Percentiles rank a stretch among this genome's conserved stretches.
phyloP scores from a whole-genome alignment of 768 basidiomycete genomes.

The Termitomyces sp. region DNA sequence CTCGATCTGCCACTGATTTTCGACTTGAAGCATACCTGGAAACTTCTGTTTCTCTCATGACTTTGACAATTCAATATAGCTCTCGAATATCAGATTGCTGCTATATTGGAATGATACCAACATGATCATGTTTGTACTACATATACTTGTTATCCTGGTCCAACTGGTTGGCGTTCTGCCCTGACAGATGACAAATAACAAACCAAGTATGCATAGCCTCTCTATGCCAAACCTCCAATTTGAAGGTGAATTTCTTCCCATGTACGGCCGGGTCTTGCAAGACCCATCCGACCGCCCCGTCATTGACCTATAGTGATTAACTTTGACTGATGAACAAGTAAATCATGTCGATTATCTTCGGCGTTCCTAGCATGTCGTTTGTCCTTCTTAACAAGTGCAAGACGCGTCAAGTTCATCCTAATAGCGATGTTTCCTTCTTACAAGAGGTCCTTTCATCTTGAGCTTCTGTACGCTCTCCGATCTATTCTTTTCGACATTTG shows the following conservation, averaged over 20 bases:
- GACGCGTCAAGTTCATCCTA: not conserved
- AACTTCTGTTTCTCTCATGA: not conserved
- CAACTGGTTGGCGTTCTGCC: not conserved
- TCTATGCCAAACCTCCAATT: not conserved
- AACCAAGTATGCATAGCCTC: not conserved
- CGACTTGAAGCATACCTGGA: not conserved
- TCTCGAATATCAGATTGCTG: not conserved
- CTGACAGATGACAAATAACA: not conserved
- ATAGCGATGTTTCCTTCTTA: conserved; percentile 6
- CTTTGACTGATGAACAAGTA: conserved; percentile 5
- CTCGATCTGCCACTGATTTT: not conserved
- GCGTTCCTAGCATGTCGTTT: not conserved
- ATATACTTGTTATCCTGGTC: not conserved
- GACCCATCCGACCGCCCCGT: not conserved
- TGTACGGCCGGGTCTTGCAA: not conserved
- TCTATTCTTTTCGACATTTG: not conserved
- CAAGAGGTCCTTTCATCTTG: not conserved
- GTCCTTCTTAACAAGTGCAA: not conserved
- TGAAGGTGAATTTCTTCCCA: not conserved
- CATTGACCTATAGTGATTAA: not conserved
- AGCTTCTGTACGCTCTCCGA: not conserved
- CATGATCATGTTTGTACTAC: not conserved
- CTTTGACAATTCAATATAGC: not conserved
- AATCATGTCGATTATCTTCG: not conserved
- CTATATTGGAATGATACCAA: not conserved